A percentile compares a stretch with the other conserved stretches of the same genome.
phyloP scores from a whole-genome alignment of 345 rosid species.

The Euphorbia lathyris region DNA sequence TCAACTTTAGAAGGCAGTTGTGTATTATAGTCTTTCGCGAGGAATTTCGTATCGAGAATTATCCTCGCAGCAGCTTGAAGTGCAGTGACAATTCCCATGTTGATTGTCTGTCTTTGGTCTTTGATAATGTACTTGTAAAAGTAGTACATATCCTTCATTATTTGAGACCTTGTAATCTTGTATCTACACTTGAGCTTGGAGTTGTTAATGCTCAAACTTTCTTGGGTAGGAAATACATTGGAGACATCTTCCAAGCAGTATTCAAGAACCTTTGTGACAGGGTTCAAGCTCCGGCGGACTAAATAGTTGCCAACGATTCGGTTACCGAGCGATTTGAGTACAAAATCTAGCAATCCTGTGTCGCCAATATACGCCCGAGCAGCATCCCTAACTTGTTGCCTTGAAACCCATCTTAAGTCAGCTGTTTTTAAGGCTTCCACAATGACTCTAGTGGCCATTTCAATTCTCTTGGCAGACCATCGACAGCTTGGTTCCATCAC shows the following conservation, averaged over 20 bases:
- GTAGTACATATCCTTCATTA: constrained; percentile 59
- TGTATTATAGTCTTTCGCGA: constrained; percentile 57
- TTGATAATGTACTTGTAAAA: constrained; percentile 51
- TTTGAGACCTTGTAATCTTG: constrained; percentile 57
- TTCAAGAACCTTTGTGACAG: constrained; percentile 85
- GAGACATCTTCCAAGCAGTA: constrained; percentile 81
- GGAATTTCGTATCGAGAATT: constrained; percentile 68
- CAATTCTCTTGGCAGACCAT: constrained; percentile 86
- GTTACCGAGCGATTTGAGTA: constrained; percentile 86
- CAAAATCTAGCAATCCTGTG: constrained; percentile 86
- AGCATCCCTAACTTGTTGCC: constrained; percentile 91
- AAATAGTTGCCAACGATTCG: constrained; percentile 82
- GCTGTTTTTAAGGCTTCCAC: constrained; percentile 69
- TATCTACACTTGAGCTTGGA: constrained; percentile 37
- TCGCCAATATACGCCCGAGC: constrained; percentile 88
- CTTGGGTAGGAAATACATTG: constrained; percentile 41
- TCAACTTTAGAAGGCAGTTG: constrained; percentile 28
- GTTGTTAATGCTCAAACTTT: constrained; percentile 32
- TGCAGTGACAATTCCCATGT: constrained; percentile 40
- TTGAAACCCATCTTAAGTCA: constrained; percentile 66
- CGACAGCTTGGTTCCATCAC: constrained; percentile 53
- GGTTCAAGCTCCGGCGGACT: constrained; percentile 83
- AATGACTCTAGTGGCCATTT: constrained; percentile 80
- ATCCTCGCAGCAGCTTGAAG: constrained; percentile 54
- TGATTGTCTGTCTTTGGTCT: constrained; percentile 42